Base-by-base conservation (phyloP, 1,139 yeast species). In the Yamadazyma aaseri region DNA sequence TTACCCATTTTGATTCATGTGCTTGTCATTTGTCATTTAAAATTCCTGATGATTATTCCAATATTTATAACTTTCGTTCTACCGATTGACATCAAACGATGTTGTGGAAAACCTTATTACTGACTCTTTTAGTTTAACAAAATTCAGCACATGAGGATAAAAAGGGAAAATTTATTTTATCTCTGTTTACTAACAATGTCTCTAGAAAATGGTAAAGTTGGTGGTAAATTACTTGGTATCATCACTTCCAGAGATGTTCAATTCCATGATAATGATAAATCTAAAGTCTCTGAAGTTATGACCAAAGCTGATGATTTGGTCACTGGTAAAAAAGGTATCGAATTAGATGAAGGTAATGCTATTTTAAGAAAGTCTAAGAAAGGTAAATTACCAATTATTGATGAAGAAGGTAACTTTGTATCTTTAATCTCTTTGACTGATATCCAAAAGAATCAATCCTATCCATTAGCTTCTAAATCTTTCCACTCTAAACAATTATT, bases 1-100 rank as follows among this genome's bases (percentile, higher is more conserved):
- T 35, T 38, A 34, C 26, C 26, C 32, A 20, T 34, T 39, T 30
- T 34, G 34, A 34, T 37, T 48, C 37, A 30, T n/a, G n/a, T n/a
- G n/a, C n/a, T n/a, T n/a, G 34, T 35, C 31, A 32, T 39, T 20
- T 27, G 29, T 29, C 18, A 20, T 13, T 13, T 17, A 13, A 21
- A 20, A 28, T 18, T 24, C 45, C 62, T 82, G 95, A 86, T 85
- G 95, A 79, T 71, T 50, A 54, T 20, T 20, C 52, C 51, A 56
- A 51, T 46, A 49, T 59, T 61, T 61, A 72, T 86, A 89, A 92
- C 97, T 92, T 92, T 92, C 98, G 97, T 92, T 92, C 98, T 92
- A 84, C 98, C 96, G 97, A 83, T 56, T 65, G 61, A 63, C 95
- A 85, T 86, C 94, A 82, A 81, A 84, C 95, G 95, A 90, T 86